Evolutionary conservation across 805 yeast species (phyloP), one percentile per base, ranked within the genome.

Genomic region (Yarrowia divulgata): DNA sequence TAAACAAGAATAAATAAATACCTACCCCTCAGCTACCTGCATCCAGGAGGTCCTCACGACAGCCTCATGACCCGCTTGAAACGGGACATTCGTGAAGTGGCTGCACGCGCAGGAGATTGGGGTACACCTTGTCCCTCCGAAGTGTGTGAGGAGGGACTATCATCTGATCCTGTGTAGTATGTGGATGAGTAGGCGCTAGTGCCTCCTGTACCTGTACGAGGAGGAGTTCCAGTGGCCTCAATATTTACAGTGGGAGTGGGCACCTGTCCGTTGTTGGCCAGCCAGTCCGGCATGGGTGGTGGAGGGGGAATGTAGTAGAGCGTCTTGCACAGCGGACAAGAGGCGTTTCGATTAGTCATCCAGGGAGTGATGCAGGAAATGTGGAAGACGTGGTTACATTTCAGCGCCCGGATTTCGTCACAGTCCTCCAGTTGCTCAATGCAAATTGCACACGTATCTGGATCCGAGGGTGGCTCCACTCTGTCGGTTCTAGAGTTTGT

Each of bases 301-400:
- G 54, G 49, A 13, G 70, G 71, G 9, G 52, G 54, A 37, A 66
- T 72, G 73, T 82, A 85, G 75, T 87, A 88, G 75, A 88, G 92
- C 40, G 88, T 79, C 74, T 90, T 90, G 78, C 97, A 91, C 81
- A 88, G 86, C 9, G 97, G 97, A 76, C 97, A 91, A 73, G 91
- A 88, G 0, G 93, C 93, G 58, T 89, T 83, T 72, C 94, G 81
- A 71, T 85, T 85, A 2, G 86, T 87, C 58, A 91, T 80, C 97
- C 97, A 91, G 1, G 93, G 93, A 72, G 89, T 92, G 67, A 91
- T 83, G 78, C 97, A 91, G 18, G 84, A 88, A 29, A 88, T 82
- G 75, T 91, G 97, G 83, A 88, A 91, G 1, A 89, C 92, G 77
- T 91, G 97, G 3, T 93, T 92, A 79, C 97, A 91, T 12, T 90